These are phyloP conservation scores for Plantago coronopus DNA, from an alignment of 305 asterid species.

Conservation along the genomic window DNA sequence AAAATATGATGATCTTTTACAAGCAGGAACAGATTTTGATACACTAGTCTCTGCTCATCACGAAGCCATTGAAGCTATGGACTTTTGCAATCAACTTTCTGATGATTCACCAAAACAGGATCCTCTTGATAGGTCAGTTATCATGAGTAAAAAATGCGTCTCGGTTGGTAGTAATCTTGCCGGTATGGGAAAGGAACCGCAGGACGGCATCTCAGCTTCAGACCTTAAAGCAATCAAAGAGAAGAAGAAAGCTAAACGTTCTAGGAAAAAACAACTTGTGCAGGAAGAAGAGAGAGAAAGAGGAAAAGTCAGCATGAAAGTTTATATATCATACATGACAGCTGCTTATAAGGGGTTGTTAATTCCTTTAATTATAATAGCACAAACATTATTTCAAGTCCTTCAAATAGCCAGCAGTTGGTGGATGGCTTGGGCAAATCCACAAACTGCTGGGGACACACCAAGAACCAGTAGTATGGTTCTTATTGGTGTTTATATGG, in stretches of 20 bases:
- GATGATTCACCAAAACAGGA: constrained; percentile 57
- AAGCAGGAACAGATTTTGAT: constrained; percentile 90
- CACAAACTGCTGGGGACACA: constrained; percentile 77
- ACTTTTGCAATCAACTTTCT: constrained; percentile 49
- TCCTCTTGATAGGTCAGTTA: constrained; percentile 45
- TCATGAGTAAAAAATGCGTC: constrained; percentile 52
- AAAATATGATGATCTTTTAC: constrained; percentile 88
- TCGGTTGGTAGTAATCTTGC: constrained; percentile 49
- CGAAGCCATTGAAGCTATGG: constrained; percentile 98
- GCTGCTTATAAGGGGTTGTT: constrained; percentile 94
- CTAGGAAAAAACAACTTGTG: constrained; percentile 88
- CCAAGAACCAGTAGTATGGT: constrained; percentile 68
- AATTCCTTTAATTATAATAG: constrained; percentile 80
- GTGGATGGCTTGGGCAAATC: constrained; percentile 99
- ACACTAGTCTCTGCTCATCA: constrained; percentile 90
- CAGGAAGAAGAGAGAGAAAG: constrained; percentile 98
- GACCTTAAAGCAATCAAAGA: constrained; percentile 76
- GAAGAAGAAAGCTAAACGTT: constrained; percentile 83
- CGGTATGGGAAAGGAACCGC: constrained; percentile 53
- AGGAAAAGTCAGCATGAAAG: constrained; percentile 97
- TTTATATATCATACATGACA: constrained; percentile 81
- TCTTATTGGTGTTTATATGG: constrained; percentile 86
- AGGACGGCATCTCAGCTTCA: constrained; percentile 57
- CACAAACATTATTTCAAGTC: constrained; percentile 88
- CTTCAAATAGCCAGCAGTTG: constrained; percentile 98